Evolutionary conservation across 2,329 filamentous ascomycete genomes (phyloP), one percentile per base, ranked within the genome.

Genomic region (Cladosporium oxysporum): DNA sequence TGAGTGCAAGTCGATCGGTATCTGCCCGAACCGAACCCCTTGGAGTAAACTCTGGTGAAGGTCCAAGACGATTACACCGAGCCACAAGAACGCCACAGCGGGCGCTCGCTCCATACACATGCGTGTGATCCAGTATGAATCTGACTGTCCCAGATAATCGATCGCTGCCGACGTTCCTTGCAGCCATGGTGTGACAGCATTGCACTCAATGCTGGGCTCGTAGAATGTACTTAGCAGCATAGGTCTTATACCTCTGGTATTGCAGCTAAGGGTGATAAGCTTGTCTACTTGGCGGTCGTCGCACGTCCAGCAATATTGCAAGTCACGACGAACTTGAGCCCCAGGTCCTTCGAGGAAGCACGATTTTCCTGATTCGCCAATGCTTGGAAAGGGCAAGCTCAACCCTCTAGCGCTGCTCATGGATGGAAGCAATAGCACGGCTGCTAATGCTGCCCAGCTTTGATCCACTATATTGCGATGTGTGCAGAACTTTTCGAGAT

Each of bases 211-310:
- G 47, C 47, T 50, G 26, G 47, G 47, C 21, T 50, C 47, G 47
- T 50, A 50, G 47, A 50, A 50, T 50, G 47, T 50, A 26, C 47
- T 50, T 50, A 50, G 47, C 47, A 50, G 47, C 47, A 50, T 50
- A 14, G 47, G 47, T 50, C 21, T 50, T 50, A 50, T 50, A 26
- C 47, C 47, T 26, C 47, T 50, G 47, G 26, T 50, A 50, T 50
- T 50, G 47, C 47, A 50, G 21, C 47, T 50, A 26, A 50, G 47
- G 47, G 47, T 26, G 47, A 50, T 50, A 26, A 50, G 47, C 47
- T 50, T 50, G 47, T 50, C 47, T 50, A 50, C 12, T 8, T 50
- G 47, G 47, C 47, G 47, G 21, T 50, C 47, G 47, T 50, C 47
- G 47, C 47, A 50, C 26, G 47, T 50, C 47, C 21, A 50, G 11